Conservation (phyloP, 176 grass and related monocot genomes). For the Oryza nivara region DNA sequence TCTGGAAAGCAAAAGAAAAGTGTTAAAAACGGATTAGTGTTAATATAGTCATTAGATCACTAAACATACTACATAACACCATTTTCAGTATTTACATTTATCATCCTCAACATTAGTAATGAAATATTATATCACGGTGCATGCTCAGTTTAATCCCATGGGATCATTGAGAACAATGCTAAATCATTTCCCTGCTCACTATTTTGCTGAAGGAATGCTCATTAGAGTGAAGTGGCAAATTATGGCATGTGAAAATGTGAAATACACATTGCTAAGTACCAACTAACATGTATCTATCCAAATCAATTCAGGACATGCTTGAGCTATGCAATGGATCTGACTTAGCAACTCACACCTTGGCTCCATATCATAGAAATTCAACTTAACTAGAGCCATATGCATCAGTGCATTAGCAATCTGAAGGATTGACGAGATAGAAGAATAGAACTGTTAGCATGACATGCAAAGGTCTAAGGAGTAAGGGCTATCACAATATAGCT, state of each 20-base stretch:
- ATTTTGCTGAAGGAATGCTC: slow-evolving; percentile 19
- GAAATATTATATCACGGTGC: background rate
- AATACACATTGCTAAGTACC: slow-evolving; percentile 1
- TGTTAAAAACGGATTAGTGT: slow-evolving; percentile 20
- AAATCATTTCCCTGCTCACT: slow-evolving; percentile 10
- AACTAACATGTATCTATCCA: slow-evolving; percentile 18
- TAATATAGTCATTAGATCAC: background rate
- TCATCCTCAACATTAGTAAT: background rate
- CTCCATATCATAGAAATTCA: background rate
- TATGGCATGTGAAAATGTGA: background rate
- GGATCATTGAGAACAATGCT: background rate
- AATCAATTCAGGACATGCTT: slow-evolving; percentile 6
- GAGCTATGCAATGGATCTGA: background rate
- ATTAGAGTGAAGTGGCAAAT: slow-evolving; percentile 1
- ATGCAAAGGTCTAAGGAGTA: background rate
- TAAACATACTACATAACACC: background rate
- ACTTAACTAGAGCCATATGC: slow-evolving; percentile 18
- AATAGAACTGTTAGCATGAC: background rate
- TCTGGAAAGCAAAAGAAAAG: slow-evolving; percentile 61
- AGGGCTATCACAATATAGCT: background rate
- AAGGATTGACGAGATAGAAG: background rate
- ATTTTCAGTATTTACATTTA: background rate
- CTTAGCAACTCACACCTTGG: background rate
- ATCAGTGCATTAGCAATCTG: background rate
- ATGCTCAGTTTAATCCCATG: slow-evolving; percentile 7